Evolutionary conservation across 257 asterid species (phyloP).

Genomic region (Misopates orontium): DNA sequence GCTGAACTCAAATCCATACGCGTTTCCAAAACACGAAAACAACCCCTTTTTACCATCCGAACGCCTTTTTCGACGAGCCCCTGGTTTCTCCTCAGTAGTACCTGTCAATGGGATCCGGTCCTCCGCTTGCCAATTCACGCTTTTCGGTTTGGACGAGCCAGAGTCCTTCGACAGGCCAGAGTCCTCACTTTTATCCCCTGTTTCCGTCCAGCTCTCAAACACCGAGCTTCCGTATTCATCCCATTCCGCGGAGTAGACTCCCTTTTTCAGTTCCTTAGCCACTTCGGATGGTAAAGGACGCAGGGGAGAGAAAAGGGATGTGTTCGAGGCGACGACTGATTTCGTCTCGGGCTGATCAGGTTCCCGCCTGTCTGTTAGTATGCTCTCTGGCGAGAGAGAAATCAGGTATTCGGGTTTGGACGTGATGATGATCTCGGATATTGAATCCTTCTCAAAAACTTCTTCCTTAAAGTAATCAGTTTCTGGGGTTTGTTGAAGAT

Average conservation of each 20-base stretch:
- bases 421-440: not conserved
- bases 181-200: constrained; percentile 20
- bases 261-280: constrained; percentile 45
- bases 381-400: constrained; percentile 22
- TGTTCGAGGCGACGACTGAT: constrained; percentile 22
- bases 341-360: constrained; percentile 31
- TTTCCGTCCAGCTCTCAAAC: constrained; percentile 67
- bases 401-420: constrained; percentile 12
- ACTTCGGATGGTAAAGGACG: constrained; percentile 65
- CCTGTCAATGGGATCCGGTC: constrained; percentile 31
- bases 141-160: constrained; percentile 15
- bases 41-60: constrained; percentile 43
- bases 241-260: constrained; percentile 39
- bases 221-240: constrained; percentile 60
- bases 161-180: too few relatives aligned
- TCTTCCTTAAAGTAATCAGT: not conserved
- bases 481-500: constrained; percentile 8
- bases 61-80: constrained; percentile 16
- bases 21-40: constrained; percentile 63
- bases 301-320: constrained; percentile 43
- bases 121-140: constrained; percentile 26
- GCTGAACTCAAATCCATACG: constrained; percentile 54
- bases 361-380: constrained; percentile 14
- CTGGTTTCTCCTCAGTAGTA: constrained; percentile 4
- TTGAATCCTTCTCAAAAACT: constrained; percentile 15